Evolutionary conservation across 2,329 filamentous ascomycete genomes (phyloP), one percentile per base, ranked within the genome.

Genomic region (Sarocladiaceae sp.): DNA sequence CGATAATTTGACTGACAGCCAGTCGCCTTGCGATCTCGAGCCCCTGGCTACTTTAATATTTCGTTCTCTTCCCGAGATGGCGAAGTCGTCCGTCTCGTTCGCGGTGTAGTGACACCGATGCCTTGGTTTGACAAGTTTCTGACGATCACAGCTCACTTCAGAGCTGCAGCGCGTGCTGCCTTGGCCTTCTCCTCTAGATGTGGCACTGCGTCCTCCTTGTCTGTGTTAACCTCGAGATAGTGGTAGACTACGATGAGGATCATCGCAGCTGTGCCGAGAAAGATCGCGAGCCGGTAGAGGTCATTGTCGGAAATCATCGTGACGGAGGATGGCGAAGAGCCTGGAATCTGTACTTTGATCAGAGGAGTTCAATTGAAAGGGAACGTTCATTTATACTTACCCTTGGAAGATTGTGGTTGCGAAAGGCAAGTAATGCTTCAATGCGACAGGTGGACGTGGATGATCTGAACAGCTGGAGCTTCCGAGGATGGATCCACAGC

Each of bases 241-340:
- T 97, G 91, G 73, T 99, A 97, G 25, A 96, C 73, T 26, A 99
- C 84, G 59, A 97, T 97, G 56, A 99, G 80, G 40, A 97, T 77
- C 89, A 97, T 93, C 57, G 93, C 84, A 36, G 86, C 82, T 52
- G 85, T 88, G 74, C 94, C 94, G 55, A 99, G 88, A 69, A 97
- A 93, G 69, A 97, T 85, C 69, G 94, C 92, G 26, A 99, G 83
- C 57, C 82, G 82, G 79, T 97, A 97, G 63, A 99, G 86, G 59
- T 94, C 86, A 69, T 80, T 76, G 83, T 99, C 94, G 68, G 92
- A 87, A 68, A 99, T 97, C 94, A 99, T 99, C 47, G 63, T 88
- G 76, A 64, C 54, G 18, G 36, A 11, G 17, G 28, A 8, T 11
- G 31, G 12, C 20, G 17, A n/a, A 20, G 3, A 35, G 44, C 29